phyloP scores from a whole-genome alignment of 2,329 filamentous ascomycete genomes.

The Diaporthe citriasiana region DNA sequence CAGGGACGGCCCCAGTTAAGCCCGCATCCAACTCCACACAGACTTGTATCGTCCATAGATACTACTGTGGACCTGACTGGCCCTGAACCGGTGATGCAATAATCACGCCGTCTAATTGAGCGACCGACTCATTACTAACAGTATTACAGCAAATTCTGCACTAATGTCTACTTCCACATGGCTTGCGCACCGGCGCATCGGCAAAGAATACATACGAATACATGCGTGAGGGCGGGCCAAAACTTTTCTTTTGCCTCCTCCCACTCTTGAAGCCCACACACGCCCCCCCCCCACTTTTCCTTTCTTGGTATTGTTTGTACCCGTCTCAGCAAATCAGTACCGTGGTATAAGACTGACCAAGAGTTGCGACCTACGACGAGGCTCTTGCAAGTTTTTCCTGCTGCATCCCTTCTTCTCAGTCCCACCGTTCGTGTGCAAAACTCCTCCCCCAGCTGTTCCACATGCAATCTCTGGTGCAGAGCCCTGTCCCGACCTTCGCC shows the following conservation, averaged over 20 bases:
- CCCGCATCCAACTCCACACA: conserved; percentile 25
- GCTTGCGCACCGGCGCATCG: background rate
- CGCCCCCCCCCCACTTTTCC: background rate
- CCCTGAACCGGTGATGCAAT: conserved; percentile 24
- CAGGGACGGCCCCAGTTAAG: conserved; percentile 24
- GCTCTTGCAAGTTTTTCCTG: conserved; percentile 23
- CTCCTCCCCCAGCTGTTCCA: conserved; percentile 17
- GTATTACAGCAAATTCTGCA: conserved; percentile 17
- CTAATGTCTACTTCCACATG: conserved; percentile 8
- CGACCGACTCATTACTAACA: conserved; percentile 33
- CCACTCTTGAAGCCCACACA: background rate
- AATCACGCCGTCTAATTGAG: conserved; percentile 30
- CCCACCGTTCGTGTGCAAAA: conserved; percentile 15
- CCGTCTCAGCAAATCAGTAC: background rate
- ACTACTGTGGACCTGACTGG: conserved; percentile 8
- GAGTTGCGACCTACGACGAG: background rate
- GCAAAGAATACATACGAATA: background rate
- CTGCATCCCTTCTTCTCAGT: conserved; percentile 25
- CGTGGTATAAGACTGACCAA: conserved; percentile 15
- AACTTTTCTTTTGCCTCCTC: background rate
- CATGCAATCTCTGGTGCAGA: conserved; percentile 24
- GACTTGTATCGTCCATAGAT: conserved; percentile 18
- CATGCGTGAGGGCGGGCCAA: background rate
- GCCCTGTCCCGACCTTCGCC: conserved; percentile 4
- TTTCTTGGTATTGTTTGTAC: background rate